These are phyloP conservation scores for Albugo laibachii DNA, from an alignment of 352 stramenopile genomes.

Conservation along the genomic window DNA sequence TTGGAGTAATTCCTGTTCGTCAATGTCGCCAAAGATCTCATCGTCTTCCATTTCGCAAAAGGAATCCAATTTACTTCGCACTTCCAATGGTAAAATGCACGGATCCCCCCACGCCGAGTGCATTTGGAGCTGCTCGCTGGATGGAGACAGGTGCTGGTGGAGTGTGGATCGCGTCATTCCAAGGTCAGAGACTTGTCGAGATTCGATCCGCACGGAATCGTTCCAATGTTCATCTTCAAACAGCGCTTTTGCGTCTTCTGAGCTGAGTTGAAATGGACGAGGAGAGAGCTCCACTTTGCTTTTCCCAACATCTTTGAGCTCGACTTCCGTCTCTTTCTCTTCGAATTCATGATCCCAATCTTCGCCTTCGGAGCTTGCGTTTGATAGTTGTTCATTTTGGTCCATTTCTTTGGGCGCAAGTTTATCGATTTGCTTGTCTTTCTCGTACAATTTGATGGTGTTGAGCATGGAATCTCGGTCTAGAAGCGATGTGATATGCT, in stretches of 20 bases:
- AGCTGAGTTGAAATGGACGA: slow-evolving; percentile 31
- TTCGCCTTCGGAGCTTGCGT: slow-evolving; percentile 18
- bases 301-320: neutral
- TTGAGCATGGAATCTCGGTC: slow-evolving; percentile 67
- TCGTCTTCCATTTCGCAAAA: slow-evolving; percentile 60
- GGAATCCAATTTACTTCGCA: slow-evolving; percentile 40
- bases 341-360: slow-evolving; percentile 77
- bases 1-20: slow-evolving; percentile 36
- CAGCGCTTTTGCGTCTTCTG: slow-evolving; percentile 51
- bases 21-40: slow-evolving; percentile 39
- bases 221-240: slow-evolving; percentile 58
- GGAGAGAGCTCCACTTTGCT: neutral
- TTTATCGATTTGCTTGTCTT: slow-evolving; percentile 11
- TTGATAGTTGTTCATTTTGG: too few relatives aligned
- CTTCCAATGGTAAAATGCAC: slow-evolving; percentile 36
- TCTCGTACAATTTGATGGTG: slow-evolving; percentile 73
- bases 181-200: too few relatives aligned
- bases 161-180: too few relatives aligned
- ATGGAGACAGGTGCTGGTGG: too few relatives aligned
- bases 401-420: neutral
- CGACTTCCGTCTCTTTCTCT: neutral
- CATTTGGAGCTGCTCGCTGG: neutral
- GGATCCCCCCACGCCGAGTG: slow-evolving; percentile 29
- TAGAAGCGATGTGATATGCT: slow-evolving; percentile 53
- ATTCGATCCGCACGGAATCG: slow-evolving; percentile 6